Percentiles rank a stretch among this genome's conserved stretches.
phyloP scores from a whole-genome alignment of 805 yeast genomes.

The Lachancea meyersii region DNA sequence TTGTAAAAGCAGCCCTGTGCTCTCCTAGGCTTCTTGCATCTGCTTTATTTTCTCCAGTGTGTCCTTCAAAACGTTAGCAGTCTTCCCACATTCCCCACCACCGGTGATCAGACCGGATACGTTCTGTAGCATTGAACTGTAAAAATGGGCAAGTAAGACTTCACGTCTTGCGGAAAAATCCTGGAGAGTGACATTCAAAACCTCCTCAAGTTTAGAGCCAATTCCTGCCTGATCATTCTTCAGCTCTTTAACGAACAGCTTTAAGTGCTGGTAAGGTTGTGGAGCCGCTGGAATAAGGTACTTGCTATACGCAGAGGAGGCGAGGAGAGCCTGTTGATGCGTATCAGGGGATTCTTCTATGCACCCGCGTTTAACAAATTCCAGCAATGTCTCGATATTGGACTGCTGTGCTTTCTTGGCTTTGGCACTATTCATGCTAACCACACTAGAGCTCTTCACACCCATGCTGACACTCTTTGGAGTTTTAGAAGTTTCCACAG shows the following conservation, averaged over 20 bases:
- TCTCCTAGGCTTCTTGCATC: slow-evolving; percentile 1
- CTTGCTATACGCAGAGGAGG: slow-evolving; percentile 39
- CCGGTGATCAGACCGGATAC: slow-evolving; percentile 50
- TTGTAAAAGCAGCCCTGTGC: background rate
- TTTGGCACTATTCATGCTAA: slow-evolving; percentile 11
- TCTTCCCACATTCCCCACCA: slow-evolving; percentile 67
- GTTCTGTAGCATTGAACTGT: slow-evolving; percentile 44
- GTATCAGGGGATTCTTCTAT: slow-evolving; percentile 14
- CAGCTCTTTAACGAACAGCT: slow-evolving; percentile 46
- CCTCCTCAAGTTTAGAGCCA: slow-evolving; percentile 24
- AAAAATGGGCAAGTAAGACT: slow-evolving; percentile 48
- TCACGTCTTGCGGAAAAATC: slow-evolving; percentile 49
- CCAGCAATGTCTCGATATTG: slow-evolving; percentile 36
- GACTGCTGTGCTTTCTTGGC: slow-evolving; percentile 19
- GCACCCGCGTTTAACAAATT: slow-evolving; percentile 42
- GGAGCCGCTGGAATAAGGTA: slow-evolving; percentile 53
- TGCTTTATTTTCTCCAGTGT: slow-evolving; percentile 1
- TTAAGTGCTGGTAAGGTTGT: slow-evolving; percentile 58
- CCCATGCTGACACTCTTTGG: slow-evolving; percentile 24
- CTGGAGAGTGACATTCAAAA: slow-evolving; percentile 48
- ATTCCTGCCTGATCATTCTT: slow-evolving; percentile 9
- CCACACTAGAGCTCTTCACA: slow-evolving; percentile 11
- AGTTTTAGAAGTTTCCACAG: slow-evolving; percentile 30
- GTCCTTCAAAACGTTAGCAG: slow-evolving; percentile 29
- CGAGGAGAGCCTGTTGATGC: slow-evolving; percentile 10